These are phyloP conservation scores for Pseudohalonectria lignicola DNA, from an alignment of 2,329 filamentous ascomycete species.

Conservation along the genomic window DNA sequence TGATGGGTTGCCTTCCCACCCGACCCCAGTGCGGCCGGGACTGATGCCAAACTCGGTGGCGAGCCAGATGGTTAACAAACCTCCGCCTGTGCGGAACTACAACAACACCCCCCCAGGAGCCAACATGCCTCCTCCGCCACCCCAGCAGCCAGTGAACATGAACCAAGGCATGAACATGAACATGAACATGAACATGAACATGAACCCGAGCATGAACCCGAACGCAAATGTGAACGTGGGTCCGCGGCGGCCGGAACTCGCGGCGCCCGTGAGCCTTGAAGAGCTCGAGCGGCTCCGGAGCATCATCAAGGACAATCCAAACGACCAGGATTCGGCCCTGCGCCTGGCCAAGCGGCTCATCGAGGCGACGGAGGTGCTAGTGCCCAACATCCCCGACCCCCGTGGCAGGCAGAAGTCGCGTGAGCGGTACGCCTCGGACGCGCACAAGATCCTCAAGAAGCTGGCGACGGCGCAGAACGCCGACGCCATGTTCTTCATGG, in stretches of 20 bases:
- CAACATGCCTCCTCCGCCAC: conserved; percentile 14
- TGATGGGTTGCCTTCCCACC: conserved; percentile 46
- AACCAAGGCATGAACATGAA: not conserved
- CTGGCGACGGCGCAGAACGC: conserved; percentile 60
- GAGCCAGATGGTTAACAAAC: conserved; percentile 40
- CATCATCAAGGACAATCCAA: conserved; percentile 57
- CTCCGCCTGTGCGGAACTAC: conserved; percentile 48
- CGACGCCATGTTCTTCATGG: conserved; percentile 89
- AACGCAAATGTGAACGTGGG: no score
- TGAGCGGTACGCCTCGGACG: conserved; percentile 76
- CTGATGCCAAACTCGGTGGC: conserved; percentile 48
- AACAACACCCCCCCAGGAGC: conserved; percentile 28
- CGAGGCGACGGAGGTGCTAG: conserved; percentile 70
- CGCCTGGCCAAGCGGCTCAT: conserved; percentile 72
- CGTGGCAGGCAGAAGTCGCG: conserved; percentile 63
- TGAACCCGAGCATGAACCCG: not conserved
- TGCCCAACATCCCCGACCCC: conserved; percentile 53
- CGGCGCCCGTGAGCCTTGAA: conserved; percentile 58
- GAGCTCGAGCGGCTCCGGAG: conserved; percentile 69
- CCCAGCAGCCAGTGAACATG: not conserved
- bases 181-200: no score
- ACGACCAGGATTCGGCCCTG: conserved; percentile 62
- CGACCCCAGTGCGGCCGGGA: conserved; percentile 51
- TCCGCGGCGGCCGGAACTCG: conserved; percentile 11
- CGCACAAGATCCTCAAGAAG: conserved; percentile 87